Evolutionary conservation across 371 early-diverging fungal genomes (phyloP).

Genomic region (Rhizomucor pusillus): DNA sequence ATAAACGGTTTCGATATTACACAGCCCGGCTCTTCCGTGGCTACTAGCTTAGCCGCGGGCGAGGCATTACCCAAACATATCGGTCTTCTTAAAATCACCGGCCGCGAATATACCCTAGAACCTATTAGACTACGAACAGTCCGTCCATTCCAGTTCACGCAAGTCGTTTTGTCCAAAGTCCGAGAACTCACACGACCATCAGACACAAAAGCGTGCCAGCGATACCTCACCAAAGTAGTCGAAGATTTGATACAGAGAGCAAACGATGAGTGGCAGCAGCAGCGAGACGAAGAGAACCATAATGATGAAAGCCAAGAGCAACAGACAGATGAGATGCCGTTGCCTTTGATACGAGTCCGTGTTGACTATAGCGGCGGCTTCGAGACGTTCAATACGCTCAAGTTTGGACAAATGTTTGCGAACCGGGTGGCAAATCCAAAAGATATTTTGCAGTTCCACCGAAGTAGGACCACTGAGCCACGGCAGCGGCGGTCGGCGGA

Average conservation of each 20-base stretch:
- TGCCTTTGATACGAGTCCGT: constrained; percentile 77
- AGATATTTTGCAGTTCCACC: constrained; percentile 85
- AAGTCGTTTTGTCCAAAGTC: constrained; percentile 60
- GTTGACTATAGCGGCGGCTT: constrained; percentile 88
- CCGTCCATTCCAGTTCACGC: constrained; percentile 86
- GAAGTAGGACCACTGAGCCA: constrained; percentile 20
- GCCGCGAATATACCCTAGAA: constrained; percentile 64
- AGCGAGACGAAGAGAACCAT: constrained; percentile 16
- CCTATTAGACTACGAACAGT: constrained; percentile 78
- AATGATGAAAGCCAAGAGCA: constrained; percentile 15
- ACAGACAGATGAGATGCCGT: constrained; percentile 37
- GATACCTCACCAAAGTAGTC: constrained; percentile 53
- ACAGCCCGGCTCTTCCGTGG: constrained; percentile 98
- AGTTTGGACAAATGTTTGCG: constrained; percentile 82
- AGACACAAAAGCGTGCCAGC: constrained; percentile 42
- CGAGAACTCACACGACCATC: constrained; percentile 24
- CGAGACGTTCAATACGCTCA: constrained; percentile 79
- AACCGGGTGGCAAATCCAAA: constrained; percentile 93
- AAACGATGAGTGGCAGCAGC: constrained; percentile 56
- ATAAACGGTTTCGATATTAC: constrained; percentile 71
- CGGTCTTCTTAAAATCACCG: constrained; percentile 69
- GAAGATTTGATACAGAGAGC: constrained; percentile 70
- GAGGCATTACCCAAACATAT: constrained; percentile 89
- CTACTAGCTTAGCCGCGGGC: constrained; percentile 91
- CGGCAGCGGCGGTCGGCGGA: neutral